Percentiles rank a stretch among this genome's conserved stretches.
phyloP scores from a whole-genome alignment of 768 basidiomycete species.

The Mycena rebaudengoi region DNA sequence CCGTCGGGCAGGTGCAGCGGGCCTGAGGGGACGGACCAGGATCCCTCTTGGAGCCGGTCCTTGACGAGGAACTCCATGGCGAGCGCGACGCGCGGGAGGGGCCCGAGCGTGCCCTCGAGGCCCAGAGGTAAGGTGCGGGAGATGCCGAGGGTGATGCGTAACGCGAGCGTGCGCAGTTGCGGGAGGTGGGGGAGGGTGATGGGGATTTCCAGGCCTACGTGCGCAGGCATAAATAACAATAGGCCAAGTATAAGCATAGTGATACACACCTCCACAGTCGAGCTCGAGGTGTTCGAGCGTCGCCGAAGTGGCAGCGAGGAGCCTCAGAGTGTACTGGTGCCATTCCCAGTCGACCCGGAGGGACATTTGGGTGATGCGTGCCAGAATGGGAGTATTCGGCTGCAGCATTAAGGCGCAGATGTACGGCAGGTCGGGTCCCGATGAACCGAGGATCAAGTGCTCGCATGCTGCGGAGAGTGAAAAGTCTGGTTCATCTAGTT shows the following conservation, averaged over 20 bases:
- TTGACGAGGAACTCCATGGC: slow-evolving; percentile 9
- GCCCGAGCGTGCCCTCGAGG: background rate
- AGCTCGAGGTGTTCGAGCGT: slow-evolving; percentile 8
- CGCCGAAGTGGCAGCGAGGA: background rate
- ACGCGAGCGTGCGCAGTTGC: background rate
- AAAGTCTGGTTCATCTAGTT: too few species aligned
- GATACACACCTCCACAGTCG: slow-evolving; percentile 1
- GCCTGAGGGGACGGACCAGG: background rate
- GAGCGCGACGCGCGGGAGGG: background rate
- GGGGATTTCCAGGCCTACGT: background rate
- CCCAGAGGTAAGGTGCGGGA: slow-evolving; percentile 5
- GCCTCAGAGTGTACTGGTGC: too few species aligned
- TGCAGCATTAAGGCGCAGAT: slow-evolving; percentile 2
- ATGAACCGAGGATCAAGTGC: too few species aligned
- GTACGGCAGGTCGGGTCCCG: background rate
- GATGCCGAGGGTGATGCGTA: slow-evolving; percentile 3
- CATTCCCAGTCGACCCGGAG: background rate
- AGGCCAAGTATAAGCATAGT: background rate
- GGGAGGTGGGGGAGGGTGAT: slow-evolving; percentile 10
- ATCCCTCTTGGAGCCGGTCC: background rate
- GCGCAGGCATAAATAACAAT: background rate
- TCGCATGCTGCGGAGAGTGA: too few species aligned
- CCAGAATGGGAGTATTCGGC: background rate
- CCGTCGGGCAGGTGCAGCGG: background rate
- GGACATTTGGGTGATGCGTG: slow-evolving; percentile 1